These are phyloP conservation scores for Ascochyta lentis DNA, from an alignment of 2,329 filamentous ascomycete genomes.

Conservation along the genomic window DNA sequence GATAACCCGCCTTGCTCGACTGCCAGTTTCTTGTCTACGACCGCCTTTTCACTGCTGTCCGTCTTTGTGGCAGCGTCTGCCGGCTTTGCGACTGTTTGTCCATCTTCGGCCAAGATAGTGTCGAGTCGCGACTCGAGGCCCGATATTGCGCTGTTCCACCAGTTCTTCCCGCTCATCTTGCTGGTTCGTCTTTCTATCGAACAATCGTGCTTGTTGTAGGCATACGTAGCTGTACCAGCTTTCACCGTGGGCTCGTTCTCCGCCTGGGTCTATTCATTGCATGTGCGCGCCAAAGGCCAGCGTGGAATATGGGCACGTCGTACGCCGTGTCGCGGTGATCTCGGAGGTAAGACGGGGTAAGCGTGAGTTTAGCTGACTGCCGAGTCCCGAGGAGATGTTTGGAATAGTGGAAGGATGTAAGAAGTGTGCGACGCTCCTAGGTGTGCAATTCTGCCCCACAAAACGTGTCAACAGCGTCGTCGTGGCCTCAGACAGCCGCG, in stretches of 20 bases:
- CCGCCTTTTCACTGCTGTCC: constrained; percentile 36
- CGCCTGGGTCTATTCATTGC: constrained; percentile 42
- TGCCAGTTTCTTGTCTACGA: constrained; percentile 38
- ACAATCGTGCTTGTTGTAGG: neutral
- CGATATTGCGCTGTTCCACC: constrained; percentile 77
- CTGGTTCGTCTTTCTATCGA: neutral
- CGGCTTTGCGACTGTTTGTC: constrained; percentile 58
- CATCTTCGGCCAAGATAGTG: constrained; percentile 84
- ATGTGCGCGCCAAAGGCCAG: constrained; percentile 39
- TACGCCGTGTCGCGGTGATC: constrained; percentile 34
- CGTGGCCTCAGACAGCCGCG: constrained; percentile 26
- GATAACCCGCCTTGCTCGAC: constrained; percentile 54
- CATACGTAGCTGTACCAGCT: constrained; percentile 21
- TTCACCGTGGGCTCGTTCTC: constrained; percentile 41
- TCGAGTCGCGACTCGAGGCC: constrained; percentile 93
- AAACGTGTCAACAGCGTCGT: constrained; percentile 16
- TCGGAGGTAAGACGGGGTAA: constrained; percentile 19
- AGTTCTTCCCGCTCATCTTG: constrained; percentile 43
- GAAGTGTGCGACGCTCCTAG: neutral
- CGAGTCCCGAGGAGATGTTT: neutral
- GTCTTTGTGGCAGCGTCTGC: constrained; percentile 46
- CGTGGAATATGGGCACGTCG: constrained; percentile 28
- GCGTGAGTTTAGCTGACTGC: neutral
- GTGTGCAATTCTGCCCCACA: neutral
- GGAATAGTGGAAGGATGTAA: neutral